Conservation (phyloP, 441 rosid genomes). For the Erodium moschatum region DNA sequence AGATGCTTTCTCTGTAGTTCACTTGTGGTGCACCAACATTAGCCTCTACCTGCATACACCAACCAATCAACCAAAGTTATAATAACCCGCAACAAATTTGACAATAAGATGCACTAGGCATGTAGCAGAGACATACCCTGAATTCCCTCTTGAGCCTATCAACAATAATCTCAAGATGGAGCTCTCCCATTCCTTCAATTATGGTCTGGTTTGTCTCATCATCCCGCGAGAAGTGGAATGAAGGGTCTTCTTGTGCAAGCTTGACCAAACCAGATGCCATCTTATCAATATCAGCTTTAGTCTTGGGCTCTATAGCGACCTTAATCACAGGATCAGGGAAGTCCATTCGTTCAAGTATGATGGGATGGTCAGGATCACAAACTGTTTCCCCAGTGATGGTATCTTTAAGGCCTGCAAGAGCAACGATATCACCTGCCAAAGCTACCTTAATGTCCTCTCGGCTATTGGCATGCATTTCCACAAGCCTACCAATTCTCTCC, state of each 20-base stretch:
- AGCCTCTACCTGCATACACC: slow-evolving; percentile 62
- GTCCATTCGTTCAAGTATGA: slow-evolving; percentile 90
- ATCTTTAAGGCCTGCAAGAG: slow-evolving; percentile 86
- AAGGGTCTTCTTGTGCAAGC: slow-evolving; percentile 96
- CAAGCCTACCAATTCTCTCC: slow-evolving; percentile 90
- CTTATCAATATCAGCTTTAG: slow-evolving; percentile 85
- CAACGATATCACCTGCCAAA: slow-evolving; percentile 78
- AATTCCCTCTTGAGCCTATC: slow-evolving; percentile 89
- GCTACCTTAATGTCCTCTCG: slow-evolving; percentile 84
- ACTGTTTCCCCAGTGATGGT: slow-evolving; percentile 89
- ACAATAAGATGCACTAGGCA: neutral
- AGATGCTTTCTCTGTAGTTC: slow-evolving; percentile 95
- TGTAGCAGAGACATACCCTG: slow-evolving; percentile 41
- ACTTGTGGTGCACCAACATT: slow-evolving; percentile 98
- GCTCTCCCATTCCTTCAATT: slow-evolving; percentile 96
- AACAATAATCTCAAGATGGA: slow-evolving; percentile 97
- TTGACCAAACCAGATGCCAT: slow-evolving; percentile 79
- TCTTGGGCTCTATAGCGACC: slow-evolving; percentile 92
- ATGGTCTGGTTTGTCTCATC: slow-evolving; percentile 95
- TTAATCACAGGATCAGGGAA: slow-evolving; percentile 96
- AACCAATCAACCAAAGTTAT: slow-evolving; percentile 17
- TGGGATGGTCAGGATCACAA: slow-evolving; percentile 58
- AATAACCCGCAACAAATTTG: neutral
- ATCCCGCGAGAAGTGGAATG: slow-evolving; percentile 87
- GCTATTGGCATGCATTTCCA: slow-evolving; percentile 97